Evolutionary conservation across 345 rosid species (phyloP), one percentile per base, ranked within the genome.

Genomic region (Citrus cavaleriei): DNA sequence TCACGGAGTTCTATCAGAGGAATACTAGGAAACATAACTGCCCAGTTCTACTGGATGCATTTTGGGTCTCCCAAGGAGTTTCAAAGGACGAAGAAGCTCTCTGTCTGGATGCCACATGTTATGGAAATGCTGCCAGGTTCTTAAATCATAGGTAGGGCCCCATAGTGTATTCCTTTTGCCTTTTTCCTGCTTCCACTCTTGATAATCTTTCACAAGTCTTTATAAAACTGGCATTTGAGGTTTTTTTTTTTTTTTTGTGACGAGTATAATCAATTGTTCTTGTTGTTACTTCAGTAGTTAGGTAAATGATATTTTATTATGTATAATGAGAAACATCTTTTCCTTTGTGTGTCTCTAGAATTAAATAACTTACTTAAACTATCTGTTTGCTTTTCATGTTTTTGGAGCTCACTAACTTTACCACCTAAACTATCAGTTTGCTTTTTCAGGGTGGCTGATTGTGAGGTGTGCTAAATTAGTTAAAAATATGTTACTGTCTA

Each of bases 51-150:
- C 88, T 95, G 68, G 98, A 95, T 86, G 97, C 98, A 21, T 88
- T 89, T 73, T 95, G 98, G 98, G 97, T 88, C 28, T 83, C 95
- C 70, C 87, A 85, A 73, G 81, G 81, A 79, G 73, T 72, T 65
- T 78, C 85, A 35, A 86, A 83, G 70, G 95, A 86, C 83, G 86
- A 87, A 78, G 88, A 93, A 81, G 92, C 94, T n/a, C 92, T 95
- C 40, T 92, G 95, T 85, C 82, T 95, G 84, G 98, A 95, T 24
- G 97, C 94, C 21, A 85, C 90, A 2, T 81, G 63, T 38, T 87
- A 87, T 84, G 98, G 98, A 78, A 95, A 95, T 81, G 90, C 91
- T 79, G 93, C 97, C 25, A 88, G 98, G 87, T 95, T 93, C 76
- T 88, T 95, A 68, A 95, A 92, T 85, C 98, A 95, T 85, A 92